These are phyloP conservation scores for Fusarium sp. DNA, from an alignment of 2,329 filamentous ascomycete genomes.

Conservation along the genomic window DNA sequence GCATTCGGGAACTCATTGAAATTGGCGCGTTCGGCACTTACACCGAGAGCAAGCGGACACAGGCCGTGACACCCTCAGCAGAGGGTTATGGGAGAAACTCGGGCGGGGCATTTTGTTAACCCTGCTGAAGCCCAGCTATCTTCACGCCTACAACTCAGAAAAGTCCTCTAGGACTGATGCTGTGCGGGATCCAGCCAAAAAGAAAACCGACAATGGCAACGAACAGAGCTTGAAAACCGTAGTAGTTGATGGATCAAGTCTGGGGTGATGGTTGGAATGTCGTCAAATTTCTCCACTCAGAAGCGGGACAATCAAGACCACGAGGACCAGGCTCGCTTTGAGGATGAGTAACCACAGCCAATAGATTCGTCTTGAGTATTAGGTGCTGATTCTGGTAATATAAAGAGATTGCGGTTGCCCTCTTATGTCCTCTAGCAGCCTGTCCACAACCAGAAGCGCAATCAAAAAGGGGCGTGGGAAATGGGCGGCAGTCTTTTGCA, in stretches of 20 bases:
- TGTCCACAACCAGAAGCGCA: constrained; percentile 24
- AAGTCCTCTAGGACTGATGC: background rate
- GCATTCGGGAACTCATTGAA: background rate
- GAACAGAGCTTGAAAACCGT: constrained; percentile 21
- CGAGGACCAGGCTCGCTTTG: constrained; percentile 36
- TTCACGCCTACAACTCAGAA: background rate
- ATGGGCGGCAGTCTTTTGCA: constrained; percentile 29
- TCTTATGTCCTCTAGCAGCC: background rate
- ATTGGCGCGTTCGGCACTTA: constrained; percentile 50
- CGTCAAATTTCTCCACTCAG: constrained; percentile 47
- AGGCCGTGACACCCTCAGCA: constrained; percentile 80
- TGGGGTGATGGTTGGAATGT: constrained; percentile 40
- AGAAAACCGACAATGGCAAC: constrained; percentile 1
- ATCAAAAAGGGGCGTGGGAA: constrained; percentile 34
- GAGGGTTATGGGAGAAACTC: constrained; percentile 67
- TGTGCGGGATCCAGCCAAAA: background rate
- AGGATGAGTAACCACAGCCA: constrained; percentile 24
- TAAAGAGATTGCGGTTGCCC: constrained; percentile 16
- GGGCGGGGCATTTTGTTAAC: constrained; percentile 58
- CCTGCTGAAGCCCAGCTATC: background rate
- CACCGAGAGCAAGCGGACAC: constrained; percentile 86
- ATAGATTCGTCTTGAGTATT: constrained; percentile 14
- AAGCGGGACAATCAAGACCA: constrained; percentile 39
- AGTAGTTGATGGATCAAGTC: constrained; percentile 27
- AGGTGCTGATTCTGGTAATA: constrained; percentile 6